Evolutionary conservation across 352 stramenopile species (phyloP).

Genomic region (Plasmopara viticola): DNA sequence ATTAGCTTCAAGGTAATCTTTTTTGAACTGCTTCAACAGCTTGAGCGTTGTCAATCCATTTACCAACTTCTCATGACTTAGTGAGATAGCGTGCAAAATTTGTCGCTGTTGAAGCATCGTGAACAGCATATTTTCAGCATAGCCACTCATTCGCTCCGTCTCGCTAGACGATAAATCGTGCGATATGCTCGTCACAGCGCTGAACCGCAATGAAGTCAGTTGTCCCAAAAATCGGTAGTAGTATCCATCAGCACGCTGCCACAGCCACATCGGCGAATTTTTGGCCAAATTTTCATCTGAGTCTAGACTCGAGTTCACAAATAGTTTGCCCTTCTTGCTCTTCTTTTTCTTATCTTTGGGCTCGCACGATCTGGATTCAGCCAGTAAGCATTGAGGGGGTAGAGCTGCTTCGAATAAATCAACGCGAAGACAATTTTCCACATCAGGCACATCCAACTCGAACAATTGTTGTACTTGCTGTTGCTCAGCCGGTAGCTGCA

Average conservation of each 20-base stretch:
- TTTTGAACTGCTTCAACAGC: slow-evolving; percentile 39
- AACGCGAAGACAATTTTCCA: slow-evolving; percentile 78
- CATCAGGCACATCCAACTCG: slow-evolving; percentile 72
- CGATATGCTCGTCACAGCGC: slow-evolving; percentile 72
- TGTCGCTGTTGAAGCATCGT: slow-evolving; percentile 85
- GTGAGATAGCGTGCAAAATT: slow-evolving; percentile 55
- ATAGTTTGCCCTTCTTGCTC: slow-evolving; percentile 17
- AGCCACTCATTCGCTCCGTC: slow-evolving; percentile 82
- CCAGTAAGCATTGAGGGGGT: slow-evolving; percentile 16
- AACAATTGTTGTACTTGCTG: slow-evolving; percentile 80
- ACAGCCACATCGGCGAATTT: slow-evolving; percentile 71
- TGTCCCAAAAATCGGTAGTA: slow-evolving; percentile 87
- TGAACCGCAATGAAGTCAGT: slow-evolving; percentile 72
- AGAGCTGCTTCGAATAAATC: slow-evolving; percentile 50
- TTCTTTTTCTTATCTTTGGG: slow-evolving; percentile 28
- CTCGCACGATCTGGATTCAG: slow-evolving; percentile 4
- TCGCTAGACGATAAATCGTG: slow-evolving; percentile 79
- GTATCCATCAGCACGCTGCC: slow-evolving; percentile 81
- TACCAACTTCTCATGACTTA: slow-evolving; percentile 70
- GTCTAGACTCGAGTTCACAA: neutral
- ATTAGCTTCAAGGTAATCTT: slow-evolving; percentile 19
- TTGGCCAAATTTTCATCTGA: slow-evolving; percentile 24
- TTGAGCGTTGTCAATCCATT: slow-evolving; percentile 43
- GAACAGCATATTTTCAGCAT: slow-evolving; percentile 87
- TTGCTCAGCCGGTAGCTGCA: slow-evolving; percentile 64